A percentile compares a stretch with the other conserved stretches of the same genome.
Evolutionary conservation across 139 green algal species (phyloP).

Genomic region (Zygnema circumcarinatum): DNA sequence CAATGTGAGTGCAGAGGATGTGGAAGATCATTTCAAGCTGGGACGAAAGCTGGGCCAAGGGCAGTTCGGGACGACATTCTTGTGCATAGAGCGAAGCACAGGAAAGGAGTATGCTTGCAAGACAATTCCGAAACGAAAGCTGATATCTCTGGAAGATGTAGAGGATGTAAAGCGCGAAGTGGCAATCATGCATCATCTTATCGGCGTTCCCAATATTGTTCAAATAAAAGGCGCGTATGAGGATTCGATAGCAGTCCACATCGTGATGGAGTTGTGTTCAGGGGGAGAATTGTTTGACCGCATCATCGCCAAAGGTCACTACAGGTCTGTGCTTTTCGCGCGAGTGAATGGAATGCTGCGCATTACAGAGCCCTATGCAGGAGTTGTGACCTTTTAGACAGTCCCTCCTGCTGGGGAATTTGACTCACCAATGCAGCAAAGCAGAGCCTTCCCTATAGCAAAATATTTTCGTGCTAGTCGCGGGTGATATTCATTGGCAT

Average conservation of each 20-base stretch:
- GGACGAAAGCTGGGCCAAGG: conserved; percentile 53
- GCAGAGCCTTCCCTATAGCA: too few relatives aligned
- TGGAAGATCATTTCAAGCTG: conserved; percentile 36
- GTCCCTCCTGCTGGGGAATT: too few relatives aligned
- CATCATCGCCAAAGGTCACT: conserved; percentile 70
- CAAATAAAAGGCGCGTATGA: conserved; percentile 47
- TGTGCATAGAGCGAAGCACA: conserved; percentile 7
- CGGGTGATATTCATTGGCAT: too few relatives aligned
- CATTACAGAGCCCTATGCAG: too few relatives aligned
- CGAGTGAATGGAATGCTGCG: not conserved
- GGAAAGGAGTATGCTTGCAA: conserved; percentile 80
- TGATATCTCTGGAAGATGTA: conserved; percentile 84
- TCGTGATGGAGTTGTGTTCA: conserved; percentile 86
- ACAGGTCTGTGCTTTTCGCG: conserved; percentile 56
- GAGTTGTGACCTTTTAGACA: too few relatives aligned
- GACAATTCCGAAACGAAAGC: conserved; percentile 91
- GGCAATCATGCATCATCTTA: conserved; percentile 92
- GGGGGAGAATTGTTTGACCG: conserved; percentile 97
- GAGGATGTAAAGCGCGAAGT: conserved; percentile 93
- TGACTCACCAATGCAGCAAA: too few relatives aligned
- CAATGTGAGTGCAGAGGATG: conserved; percentile 5
- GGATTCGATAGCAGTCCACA: conserved; percentile 19
- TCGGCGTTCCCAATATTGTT: conserved; percentile 83
- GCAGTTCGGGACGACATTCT: conserved; percentile 41
- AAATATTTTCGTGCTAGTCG: too few relatives aligned